Evolutionary conservation across 345 rosid species (phyloP), one percentile per base, ranked within the genome.

Genomic region (Capsella bursapastoris): DNA sequence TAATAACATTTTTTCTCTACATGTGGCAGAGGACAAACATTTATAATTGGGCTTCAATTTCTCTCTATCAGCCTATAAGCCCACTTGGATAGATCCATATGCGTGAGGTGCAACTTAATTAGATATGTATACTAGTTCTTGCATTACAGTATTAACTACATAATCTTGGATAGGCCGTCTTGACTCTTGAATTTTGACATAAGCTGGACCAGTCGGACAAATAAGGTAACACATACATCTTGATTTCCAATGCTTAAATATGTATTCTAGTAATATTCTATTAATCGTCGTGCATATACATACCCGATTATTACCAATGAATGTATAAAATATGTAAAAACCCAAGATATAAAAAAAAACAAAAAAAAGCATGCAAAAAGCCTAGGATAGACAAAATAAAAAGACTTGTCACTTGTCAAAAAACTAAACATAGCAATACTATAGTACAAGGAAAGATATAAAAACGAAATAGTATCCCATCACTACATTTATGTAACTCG

Each of bases 181-280:
- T 22, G 25, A 22, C 25, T 22, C 25, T 22, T 22, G 25, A 22
- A 22, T 22, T 22, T 22, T 22, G 25, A 22, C 25, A 22, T 22
- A 22, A 38, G 37, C 60, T 44, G 38, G 49, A 47, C 11, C 18
- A 41, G 57, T 65, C 31, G 18, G 61, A 12, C 51, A 64, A 29
- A 70, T 70, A 9, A 63, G 71, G 34, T 58, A 68, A 40, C 66
- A 66, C n/a, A 56, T 37, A 18, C 47, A 28, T 67, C 73, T 72
- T 72, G 63, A 51, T 78, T 72, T 3, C 72, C 73, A 51, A 57
- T 47, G 71, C 41, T 73, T 14, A 13, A 34, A 6, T 34, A 43
- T 11, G 41, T 62, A 29, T 18, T 49, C 58, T 59, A 35, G 22
- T 22, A 22, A 27, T 7, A 61, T 0, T 63, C n/a, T 64, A 64